Evolutionary conservation across 345 rosid species (phyloP).

Genomic region (Brassica rapa): DNA sequence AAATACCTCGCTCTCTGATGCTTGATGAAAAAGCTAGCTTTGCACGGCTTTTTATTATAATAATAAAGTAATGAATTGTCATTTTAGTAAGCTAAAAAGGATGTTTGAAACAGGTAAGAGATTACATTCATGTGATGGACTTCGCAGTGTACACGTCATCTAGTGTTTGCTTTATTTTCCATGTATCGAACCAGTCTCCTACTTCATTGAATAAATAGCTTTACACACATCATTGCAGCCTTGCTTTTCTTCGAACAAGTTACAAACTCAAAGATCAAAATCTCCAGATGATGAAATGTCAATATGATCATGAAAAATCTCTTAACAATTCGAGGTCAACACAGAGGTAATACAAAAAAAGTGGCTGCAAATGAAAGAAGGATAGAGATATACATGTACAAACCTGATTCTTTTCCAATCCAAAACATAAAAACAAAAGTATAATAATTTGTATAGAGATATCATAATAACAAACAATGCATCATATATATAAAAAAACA

Average conservation of each 20-base stretch:
- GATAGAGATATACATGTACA: constrained; percentile 35
- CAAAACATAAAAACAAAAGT: constrained; percentile 2
- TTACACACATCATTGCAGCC: neutral
- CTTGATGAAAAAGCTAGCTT: neutral
- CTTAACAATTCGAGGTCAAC: neutral
- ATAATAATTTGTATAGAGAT: constrained; percentile 31
- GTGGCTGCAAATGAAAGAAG: neutral
- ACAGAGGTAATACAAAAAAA: constrained; percentile 18
- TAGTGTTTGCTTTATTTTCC: constrained; percentile 20
- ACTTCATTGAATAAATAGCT: constrained; percentile 15
- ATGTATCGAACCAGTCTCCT: constrained; percentile 8
- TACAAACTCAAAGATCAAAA: neutral
- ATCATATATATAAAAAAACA: constrained; percentile 32
- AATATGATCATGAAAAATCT: neutral
- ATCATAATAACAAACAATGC: constrained; percentile 30
- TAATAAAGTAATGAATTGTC: neutral
- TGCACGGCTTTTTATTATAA: neutral
- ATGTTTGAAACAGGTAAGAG: constrained; percentile 63
- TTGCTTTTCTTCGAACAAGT: neutral
- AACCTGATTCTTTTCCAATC: constrained; percentile 22
- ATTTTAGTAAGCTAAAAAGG: neutral
- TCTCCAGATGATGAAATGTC: neutral
- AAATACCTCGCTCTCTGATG: neutral
- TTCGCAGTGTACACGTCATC: constrained; percentile 53
- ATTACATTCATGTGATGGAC: constrained; percentile 94